Conservation (phyloP, 768 basidiomycete genomes). For the Serendipita indica region DNA sequence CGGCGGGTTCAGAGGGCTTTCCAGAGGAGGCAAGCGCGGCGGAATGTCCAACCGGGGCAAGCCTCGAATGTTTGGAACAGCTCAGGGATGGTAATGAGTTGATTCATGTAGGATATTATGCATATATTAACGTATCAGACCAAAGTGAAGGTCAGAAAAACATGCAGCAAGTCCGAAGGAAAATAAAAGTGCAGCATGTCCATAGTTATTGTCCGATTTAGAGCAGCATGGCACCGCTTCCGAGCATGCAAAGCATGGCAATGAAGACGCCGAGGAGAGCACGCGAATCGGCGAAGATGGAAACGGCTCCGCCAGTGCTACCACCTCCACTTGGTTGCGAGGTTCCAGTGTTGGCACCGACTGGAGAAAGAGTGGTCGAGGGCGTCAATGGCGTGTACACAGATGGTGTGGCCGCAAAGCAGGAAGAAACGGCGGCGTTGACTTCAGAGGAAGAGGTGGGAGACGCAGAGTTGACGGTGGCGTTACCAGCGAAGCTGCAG, state of each 20-base stretch:
- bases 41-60: neutral
- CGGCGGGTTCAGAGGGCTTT: neutral
- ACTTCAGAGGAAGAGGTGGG: constrained; percentile 36
- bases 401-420: constrained; percentile 45
- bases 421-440: constrained; percentile 45
- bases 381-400: constrained; percentile 45
- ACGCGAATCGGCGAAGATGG: neutral
- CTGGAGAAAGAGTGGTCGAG: constrained; percentile 9
- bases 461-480: constrained; percentile 47
- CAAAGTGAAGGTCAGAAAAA: no score
- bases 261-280: neutral
- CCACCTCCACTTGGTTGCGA: neutral
- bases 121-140: constrained; percentile 2
- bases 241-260: neutral
- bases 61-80: neutral
- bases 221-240: constrained; percentile 1
- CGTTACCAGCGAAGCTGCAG: constrained; percentile 77
- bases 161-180: neutral
- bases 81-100: neutral
- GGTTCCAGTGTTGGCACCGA: neutral
- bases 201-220: neutral
- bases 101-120: neutral
- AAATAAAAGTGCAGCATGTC: neutral
- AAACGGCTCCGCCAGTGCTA: neutral
- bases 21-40: neutral